Percentiles rank a stretch among this genome's conserved stretches.
These are phyloP conservation scores for Solidago caesia DNA, from an alignment of 129 eudicot species.

Conservation along the genomic window DNA sequence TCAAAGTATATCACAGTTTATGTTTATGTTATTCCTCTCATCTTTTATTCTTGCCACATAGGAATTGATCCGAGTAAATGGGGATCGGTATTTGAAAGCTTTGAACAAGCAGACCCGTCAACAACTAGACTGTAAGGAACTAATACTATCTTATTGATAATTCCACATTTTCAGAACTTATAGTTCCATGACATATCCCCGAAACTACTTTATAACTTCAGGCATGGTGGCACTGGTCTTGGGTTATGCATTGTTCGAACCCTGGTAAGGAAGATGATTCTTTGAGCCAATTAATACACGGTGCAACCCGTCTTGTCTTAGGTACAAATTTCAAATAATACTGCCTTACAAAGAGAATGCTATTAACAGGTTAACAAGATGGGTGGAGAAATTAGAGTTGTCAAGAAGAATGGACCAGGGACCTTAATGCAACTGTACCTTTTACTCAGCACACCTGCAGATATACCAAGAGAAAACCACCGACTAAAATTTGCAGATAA, in stretches of 20 bases:
- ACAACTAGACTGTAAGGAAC: slow-evolving; percentile 85
- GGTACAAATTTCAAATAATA: neutral
- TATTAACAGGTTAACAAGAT: slow-evolving; percentile 78
- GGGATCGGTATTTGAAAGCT: slow-evolving; percentile 98
- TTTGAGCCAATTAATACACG: slow-evolving; percentile 8
- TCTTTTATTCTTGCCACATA: slow-evolving; percentile 18
- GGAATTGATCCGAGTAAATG: slow-evolving; percentile 97
- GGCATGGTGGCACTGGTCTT: slow-evolving; percentile 99
- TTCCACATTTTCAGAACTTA: slow-evolving; percentile 5
- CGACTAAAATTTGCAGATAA: slow-evolving; percentile 43
- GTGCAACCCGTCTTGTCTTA: slow-evolving; percentile 1
- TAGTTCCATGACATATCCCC: neutral
- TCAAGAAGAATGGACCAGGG: slow-evolving; percentile 85
- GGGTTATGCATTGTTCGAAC: slow-evolving; percentile 96
- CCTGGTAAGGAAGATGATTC: slow-evolving; percentile 53
- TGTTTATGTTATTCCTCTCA: neutral
- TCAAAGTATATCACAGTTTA: slow-evolving; percentile 13
- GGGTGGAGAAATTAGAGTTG: slow-evolving; percentile 96
- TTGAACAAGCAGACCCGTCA: slow-evolving; percentile 97
- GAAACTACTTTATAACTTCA: slow-evolving; percentile 34
- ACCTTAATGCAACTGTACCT: slow-evolving; percentile 79
- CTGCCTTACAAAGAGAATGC: neutral
- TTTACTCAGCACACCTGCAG: slow-evolving; percentile 56
- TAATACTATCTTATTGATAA: neutral
- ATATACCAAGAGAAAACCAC: slow-evolving; percentile 40